phyloP scores from a whole-genome alignment of 805 yeast species.

The Hanseniaspora guilliermondii region DNA sequence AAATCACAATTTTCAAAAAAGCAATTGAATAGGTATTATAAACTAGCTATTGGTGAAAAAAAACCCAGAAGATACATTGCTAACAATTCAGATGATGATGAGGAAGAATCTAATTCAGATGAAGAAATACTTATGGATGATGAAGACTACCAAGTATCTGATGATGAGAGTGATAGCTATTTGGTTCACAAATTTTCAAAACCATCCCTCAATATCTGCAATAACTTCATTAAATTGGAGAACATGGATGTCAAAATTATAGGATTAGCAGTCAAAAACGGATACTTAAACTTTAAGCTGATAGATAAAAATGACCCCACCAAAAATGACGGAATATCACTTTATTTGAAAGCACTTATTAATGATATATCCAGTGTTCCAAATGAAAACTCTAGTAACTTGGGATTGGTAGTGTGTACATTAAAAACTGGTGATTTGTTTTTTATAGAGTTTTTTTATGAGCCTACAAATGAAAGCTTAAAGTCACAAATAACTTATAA shows the following conservation, averaged over 20 bases:
- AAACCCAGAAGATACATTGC: not conserved
- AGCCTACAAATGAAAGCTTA: not conserved
- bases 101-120: not conserved
- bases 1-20: not conserved
- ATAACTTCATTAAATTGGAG: not conserved
- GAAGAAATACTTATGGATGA: not conserved
- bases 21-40: not conserved
- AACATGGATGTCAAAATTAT: not conserved
- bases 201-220: not conserved
- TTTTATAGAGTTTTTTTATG: not conserved
- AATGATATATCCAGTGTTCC: not conserved
- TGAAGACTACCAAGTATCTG: conserved; percentile 1
- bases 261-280: conserved; percentile 6
- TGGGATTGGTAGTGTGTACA: conserved; percentile 1
- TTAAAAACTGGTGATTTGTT: conserved; percentile 5
- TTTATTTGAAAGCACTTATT: not conserved
- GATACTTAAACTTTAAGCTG: conserved; percentile 10
- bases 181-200: not conserved
- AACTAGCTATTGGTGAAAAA: conserved; percentile 3
- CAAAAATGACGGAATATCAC: conserved; percentile 4
- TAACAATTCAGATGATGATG: not conserved
- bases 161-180: conserved; percentile 6
- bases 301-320: not conserved
- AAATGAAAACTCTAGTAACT: not conserved
- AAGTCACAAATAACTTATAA: not conserved